Conservation (phyloP, 2,329 filamentous ascomycete species). For the Chaetomium sp. region DNA sequence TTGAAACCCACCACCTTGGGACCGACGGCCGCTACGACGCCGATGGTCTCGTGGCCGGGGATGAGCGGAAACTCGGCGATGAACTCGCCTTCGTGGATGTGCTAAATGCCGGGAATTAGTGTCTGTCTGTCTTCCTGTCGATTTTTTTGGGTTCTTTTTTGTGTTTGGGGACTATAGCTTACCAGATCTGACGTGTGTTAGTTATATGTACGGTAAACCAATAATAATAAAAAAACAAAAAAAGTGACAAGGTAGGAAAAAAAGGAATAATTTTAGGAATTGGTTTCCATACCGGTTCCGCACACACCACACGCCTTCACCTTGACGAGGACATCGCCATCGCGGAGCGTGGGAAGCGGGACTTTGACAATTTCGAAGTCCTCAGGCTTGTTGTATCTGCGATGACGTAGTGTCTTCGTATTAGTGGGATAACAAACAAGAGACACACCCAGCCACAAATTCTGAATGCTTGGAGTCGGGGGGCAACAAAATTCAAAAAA, state of each 20-base stretch:
- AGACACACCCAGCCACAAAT: not conserved
- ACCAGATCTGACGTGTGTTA: not conserved
- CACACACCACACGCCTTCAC: slow-evolving; percentile 63
- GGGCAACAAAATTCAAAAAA: not conserved
- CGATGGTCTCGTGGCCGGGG: slow-evolving; percentile 63
- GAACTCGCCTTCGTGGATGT: slow-evolving; percentile 65
- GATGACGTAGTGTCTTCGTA: no score
- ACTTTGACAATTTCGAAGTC: slow-evolving; percentile 55
- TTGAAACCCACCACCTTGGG: slow-evolving; percentile 52
- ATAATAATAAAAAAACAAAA: no score
- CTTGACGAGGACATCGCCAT: slow-evolving; percentile 57
- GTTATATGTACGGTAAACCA: not conserved
- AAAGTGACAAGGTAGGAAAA: not conserved
- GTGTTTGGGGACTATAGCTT: not conserved
- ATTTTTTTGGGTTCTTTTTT: no score
- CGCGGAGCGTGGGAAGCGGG: slow-evolving; percentile 53
- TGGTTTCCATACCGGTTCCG: slow-evolving; percentile 41
- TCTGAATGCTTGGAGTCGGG: not conserved
- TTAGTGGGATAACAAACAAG: not conserved
- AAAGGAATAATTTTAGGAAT: not conserved
- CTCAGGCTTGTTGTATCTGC: slow-evolving; percentile 30
- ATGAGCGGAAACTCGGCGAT: slow-evolving; percentile 57
- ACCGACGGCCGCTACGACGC: slow-evolving; percentile 54
- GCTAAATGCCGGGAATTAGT: slow-evolving; percentile 25
- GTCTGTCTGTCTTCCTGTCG: no score